Percentiles rank a stretch among this genome's conserved stretches.
Evolutionary conservation across 2,329 filamentous ascomycete species (phyloP).

Genomic region (Diaporthe amygdali): DNA sequence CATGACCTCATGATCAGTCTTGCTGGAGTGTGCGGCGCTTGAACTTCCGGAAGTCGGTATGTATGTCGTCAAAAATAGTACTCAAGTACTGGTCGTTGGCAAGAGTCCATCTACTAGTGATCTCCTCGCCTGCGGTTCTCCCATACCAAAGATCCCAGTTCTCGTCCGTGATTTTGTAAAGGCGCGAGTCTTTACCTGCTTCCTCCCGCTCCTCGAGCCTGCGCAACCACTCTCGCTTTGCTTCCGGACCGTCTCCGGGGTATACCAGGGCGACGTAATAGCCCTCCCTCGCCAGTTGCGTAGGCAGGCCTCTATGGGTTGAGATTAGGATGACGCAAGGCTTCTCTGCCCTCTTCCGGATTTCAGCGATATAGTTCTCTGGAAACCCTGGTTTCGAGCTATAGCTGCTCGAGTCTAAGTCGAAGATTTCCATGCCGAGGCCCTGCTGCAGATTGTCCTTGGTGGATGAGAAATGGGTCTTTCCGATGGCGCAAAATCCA

Average conservation of each 20-base stretch:
- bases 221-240: constrained; percentile 16
- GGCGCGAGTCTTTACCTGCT: constrained; percentile 1
- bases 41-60: neutral
- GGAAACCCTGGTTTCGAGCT: constrained; percentile 15
- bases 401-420: constrained; percentile 21
- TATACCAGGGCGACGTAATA: constrained; percentile 22
- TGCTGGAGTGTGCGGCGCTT: neutral
- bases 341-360: constrained; percentile 15
- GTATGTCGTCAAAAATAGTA: constrained; percentile 2
- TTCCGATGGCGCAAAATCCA: constrained; percentile 20
- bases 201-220: constrained; percentile 19
- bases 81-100: constrained; percentile 8
- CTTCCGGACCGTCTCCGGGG: neutral
- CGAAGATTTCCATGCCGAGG: neutral
- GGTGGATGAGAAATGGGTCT: constrained; percentile 3
- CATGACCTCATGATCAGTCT: neutral
- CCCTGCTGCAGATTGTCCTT: neutral
- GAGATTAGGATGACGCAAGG: constrained; percentile 11
- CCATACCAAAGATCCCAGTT: constrained; percentile 18
- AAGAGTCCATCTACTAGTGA: neutral
- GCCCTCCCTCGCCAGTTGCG: constrained; percentile 6
- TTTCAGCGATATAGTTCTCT: constrained; percentile 10
- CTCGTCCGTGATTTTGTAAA: constrained; percentile 14
- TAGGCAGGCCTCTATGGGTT: constrained; percentile 10
- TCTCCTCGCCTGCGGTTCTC: neutral